These are phyloP conservation scores for Arthrobotrys pseudoclavata DNA, from an alignment of 2,329 filamentous ascomycete genomes.

Conservation along the genomic window DNA sequence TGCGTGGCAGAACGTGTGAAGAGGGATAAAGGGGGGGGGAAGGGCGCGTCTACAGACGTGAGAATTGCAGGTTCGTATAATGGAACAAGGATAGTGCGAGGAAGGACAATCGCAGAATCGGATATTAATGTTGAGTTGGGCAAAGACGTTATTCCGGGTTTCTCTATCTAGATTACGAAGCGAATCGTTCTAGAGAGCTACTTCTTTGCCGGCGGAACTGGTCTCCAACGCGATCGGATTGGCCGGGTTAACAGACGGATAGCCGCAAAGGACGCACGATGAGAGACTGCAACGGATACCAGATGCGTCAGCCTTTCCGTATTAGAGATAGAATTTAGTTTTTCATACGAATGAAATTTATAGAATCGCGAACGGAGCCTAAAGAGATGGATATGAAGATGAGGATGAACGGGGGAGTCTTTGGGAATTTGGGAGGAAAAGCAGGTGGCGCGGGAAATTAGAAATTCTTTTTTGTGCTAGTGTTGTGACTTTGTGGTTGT, in stretches of 20 bases:
- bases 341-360: constrained; percentile 4
- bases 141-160: constrained; percentile 27
- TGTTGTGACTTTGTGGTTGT: constrained; percentile 51
- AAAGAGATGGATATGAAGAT: constrained; percentile 5
- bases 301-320: constrained; percentile 6
- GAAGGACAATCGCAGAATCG: constrained; percentile 8
- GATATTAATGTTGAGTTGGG: constrained; percentile 5
- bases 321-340: constrained; percentile 1
- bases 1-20: neutral
- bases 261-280: constrained; percentile 19
- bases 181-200: constrained; percentile 58
- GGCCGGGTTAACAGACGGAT: constrained; percentile 4
- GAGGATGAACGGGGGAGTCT: constrained; percentile 22
- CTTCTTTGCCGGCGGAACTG: constrained; percentile 6
- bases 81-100: neutral
- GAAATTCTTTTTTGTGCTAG: constrained; percentile 60
- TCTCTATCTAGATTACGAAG: constrained; percentile 59
- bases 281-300: constrained; percentile 2
- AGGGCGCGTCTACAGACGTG: constrained; percentile 8
- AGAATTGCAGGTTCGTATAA: neutral
- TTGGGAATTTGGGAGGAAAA: constrained; percentile 43
- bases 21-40: neutral
- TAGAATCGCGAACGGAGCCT: constrained; percentile 1
- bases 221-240: constrained; percentile 38
- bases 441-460: constrained; percentile 60